These are phyloP conservation scores for Ogataea populi-albae DNA, from an alignment of 805 yeast species.

Conservation along the genomic window DNA sequence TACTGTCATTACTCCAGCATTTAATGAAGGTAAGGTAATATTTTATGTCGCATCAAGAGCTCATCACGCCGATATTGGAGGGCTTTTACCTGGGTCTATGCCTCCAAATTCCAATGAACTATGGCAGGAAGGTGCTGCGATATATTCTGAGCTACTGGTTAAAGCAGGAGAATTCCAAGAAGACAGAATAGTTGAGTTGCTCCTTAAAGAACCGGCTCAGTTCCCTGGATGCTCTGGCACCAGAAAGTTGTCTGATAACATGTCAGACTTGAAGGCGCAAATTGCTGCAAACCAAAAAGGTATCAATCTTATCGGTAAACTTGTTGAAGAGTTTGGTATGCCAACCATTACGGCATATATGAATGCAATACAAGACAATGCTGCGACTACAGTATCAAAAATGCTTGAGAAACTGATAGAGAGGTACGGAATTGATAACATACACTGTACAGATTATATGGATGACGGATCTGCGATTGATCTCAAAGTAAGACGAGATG, in stretches of 20 bases:
- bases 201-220: conserved; percentile 72
- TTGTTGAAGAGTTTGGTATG: conserved; percentile 62
- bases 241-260: conserved; percentile 74
- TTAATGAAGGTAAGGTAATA: conserved; percentile 55
- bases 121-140: conserved; percentile 89
- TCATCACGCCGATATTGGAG: conserved; percentile 96
- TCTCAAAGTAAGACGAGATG: conserved; percentile 48
- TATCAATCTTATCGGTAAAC: conserved; percentile 55
- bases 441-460: conserved; percentile 62
- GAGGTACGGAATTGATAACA: conserved; percentile 37
- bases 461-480: conserved; percentile 76
- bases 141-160: conserved; percentile 76
- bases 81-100: conserved; percentile 88
- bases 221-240: conserved; percentile 89
- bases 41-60: conserved; percentile 94
- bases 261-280: conserved; percentile 82
- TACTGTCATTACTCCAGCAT: conserved; percentile 89
- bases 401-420: conserved; percentile 45
- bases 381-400: conserved; percentile 64
- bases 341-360: conserved; percentile 65
- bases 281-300: conserved; percentile 89
- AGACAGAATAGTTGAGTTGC: conserved; percentile 55
- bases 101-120: conserved; percentile 86
- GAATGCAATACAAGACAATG: conserved; percentile 79
- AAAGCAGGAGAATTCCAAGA: conserved; percentile 72